Percentiles rank a stretch among this genome's conserved stretches.
phyloP scores from a whole-genome alignment of 176 grass and related monocot genomes.

The Oryza glumipatula region DNA sequence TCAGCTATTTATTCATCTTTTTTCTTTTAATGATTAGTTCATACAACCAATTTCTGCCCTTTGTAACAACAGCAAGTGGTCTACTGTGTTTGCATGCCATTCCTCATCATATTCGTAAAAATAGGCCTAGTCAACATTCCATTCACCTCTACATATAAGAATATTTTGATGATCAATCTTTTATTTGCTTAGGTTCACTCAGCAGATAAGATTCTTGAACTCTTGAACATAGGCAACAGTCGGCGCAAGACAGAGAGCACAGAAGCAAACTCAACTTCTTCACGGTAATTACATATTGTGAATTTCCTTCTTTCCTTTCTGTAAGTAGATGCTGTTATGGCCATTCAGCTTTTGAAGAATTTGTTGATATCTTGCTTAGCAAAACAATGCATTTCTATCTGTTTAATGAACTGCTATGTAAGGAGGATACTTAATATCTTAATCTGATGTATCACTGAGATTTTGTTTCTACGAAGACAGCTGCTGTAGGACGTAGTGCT shows the following conservation, averaged over 20 bases:
- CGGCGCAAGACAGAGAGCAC: constrained; percentile 98
- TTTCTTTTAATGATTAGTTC: background rate
- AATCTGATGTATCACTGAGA: constrained; percentile 16
- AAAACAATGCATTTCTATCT: background rate
- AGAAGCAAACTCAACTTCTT: constrained; percentile 93
- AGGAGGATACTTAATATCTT: background rate
- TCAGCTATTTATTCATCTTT: background rate
- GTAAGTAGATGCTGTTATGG: background rate
- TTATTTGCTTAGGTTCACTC: constrained; percentile 76
- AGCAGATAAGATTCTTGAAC: constrained; percentile 97
- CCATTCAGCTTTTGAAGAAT: constrained; percentile 10
- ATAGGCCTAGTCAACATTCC: background rate
- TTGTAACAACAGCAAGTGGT: background rate
- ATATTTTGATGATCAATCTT: background rate
- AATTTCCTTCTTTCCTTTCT: constrained; percentile 18
- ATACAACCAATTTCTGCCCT: background rate
- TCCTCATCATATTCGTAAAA: constrained; percentile 10
- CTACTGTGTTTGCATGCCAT: background rate
- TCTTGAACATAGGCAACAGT: constrained; percentile 94
- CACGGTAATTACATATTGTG: constrained; percentile 63
- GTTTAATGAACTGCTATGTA: background rate
- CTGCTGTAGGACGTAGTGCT: background rate
- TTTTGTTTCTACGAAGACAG: background rate
- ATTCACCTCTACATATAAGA: constrained; percentile 3
- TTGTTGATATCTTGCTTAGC: background rate